Evolutionary conservation across 768 basidiomycete species (phyloP).

Genomic region (Termitomyces sp.): DNA sequence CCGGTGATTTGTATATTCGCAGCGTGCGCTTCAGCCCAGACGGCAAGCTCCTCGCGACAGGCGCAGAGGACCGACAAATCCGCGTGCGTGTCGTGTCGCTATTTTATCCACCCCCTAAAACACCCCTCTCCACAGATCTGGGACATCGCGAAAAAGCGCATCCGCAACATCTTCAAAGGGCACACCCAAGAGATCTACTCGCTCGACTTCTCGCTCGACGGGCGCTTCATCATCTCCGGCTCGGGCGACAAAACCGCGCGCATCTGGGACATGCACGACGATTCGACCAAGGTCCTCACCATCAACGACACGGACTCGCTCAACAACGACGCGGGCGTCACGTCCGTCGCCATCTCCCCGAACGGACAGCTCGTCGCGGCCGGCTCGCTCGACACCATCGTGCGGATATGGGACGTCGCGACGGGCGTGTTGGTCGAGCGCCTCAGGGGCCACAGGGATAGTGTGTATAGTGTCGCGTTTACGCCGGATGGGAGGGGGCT

Average conservation of each 20-base stretch:
- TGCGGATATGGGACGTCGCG: slow-evolving; percentile 78
- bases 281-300: slow-evolving; percentile 38
- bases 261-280: slow-evolving; percentile 42
- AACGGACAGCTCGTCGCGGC: slow-evolving; percentile 64
- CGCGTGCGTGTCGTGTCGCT: slow-evolving; percentile 49
- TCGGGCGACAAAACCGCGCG: slow-evolving; percentile 65
- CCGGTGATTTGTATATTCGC: slow-evolving; percentile 49
- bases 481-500: slow-evolving; percentile 88
- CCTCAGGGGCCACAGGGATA: slow-evolving; percentile 75
- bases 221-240: slow-evolving; percentile 82
- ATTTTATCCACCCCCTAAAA: slow-evolving; percentile 18
- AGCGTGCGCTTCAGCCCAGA: slow-evolving; percentile 90
- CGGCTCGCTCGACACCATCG: slow-evolving; percentile 71
- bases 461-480: slow-evolving; percentile 88
- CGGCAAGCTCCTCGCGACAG: slow-evolving; percentile 89
- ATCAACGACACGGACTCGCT: slow-evolving; percentile 50
- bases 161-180: slow-evolving; percentile 78
- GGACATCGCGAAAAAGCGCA: slow-evolving; percentile 81
- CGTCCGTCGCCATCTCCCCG: slow-evolving; percentile 75
- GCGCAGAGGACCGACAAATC: slow-evolving; percentile 92
- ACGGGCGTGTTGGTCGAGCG: slow-evolving; percentile 65
- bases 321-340: slow-evolving; percentile 59
- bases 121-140: slow-evolving; percentile 58
- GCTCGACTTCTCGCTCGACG: slow-evolving; percentile 84
- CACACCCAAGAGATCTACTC: slow-evolving; percentile 95